phyloP scores from a whole-genome alignment of 1,139 yeast genomes.

The Taphrina betulina region DNA sequence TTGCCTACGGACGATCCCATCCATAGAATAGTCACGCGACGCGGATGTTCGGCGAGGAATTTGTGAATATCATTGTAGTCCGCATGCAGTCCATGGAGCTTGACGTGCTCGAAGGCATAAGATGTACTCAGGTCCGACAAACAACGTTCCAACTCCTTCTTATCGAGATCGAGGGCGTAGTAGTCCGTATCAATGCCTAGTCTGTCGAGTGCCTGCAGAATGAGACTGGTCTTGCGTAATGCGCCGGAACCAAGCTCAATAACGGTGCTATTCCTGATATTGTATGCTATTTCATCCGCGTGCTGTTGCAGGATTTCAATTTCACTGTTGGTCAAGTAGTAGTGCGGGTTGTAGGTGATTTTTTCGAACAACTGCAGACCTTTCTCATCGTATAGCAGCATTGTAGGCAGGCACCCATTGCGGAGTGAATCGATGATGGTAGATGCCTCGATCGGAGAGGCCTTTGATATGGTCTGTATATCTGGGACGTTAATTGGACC shows the following conservation, averaged over 20 bases:
- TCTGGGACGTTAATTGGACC: not conserved
- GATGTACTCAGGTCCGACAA: constrained; percentile 29
- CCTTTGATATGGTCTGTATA: constrained; percentile 26
- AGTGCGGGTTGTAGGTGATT: constrained; percentile 37
- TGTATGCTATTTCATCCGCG: constrained; percentile 35
- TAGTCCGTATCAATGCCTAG: constrained; percentile 34
- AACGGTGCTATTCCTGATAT: constrained; percentile 34
- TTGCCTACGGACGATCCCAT: constrained; percentile 40
- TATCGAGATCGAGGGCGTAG: constrained; percentile 39
- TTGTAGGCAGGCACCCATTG: constrained; percentile 36
- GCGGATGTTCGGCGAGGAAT: constrained; percentile 33
- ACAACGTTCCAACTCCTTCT: constrained; percentile 36
- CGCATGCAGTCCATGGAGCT: constrained; percentile 37
- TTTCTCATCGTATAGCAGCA: constrained; percentile 38
- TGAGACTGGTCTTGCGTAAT: constrained; percentile 37
- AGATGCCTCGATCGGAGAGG: constrained; percentile 20
- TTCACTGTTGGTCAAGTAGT: constrained; percentile 38
- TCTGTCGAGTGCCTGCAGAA: constrained; percentile 37
- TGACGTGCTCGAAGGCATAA: constrained; percentile 31
- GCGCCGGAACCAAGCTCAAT: constrained; percentile 39
- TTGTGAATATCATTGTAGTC: constrained; percentile 37
- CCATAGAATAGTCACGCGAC: constrained; percentile 35
- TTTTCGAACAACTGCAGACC: constrained; percentile 39
- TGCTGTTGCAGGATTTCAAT: constrained; percentile 34
- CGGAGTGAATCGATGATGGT: constrained; percentile 13